Evolutionary conservation across 495 filamentous ascomycete species (phyloP).

Genomic region (Emericellopsis terricola): DNA sequence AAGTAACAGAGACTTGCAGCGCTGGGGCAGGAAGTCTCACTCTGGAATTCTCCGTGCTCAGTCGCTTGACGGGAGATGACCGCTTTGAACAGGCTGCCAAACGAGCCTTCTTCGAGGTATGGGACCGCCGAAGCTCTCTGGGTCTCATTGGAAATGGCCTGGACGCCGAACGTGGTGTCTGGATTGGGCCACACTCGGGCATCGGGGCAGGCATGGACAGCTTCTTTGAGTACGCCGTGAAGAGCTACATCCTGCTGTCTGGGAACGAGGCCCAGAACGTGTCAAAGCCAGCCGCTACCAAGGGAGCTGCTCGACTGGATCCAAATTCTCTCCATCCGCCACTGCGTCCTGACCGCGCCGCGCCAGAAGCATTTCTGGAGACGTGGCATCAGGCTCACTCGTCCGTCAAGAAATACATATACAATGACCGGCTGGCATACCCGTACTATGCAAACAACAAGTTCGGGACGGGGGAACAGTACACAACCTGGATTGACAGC

Average conservation of each 20-base stretch:
- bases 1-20: slow-evolving; percentile 91
- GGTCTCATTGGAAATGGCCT: slow-evolving; percentile 84
- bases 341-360: slow-evolving; percentile 45
- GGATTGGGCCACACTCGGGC: slow-evolving; percentile 73
- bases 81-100: slow-evolving; percentile 81
- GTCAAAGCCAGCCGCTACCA: slow-evolving; percentile 20
- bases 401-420: slow-evolving; percentile 75
- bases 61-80: slow-evolving; percentile 69
- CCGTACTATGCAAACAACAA: slow-evolving; percentile 88
- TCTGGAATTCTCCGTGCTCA: slow-evolving; percentile 80
- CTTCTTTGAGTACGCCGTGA: slow-evolving; percentile 96
- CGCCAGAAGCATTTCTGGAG: slow-evolving; percentile 56
- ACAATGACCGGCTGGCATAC: slow-evolving; percentile 43
- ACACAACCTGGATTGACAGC: slow-evolving; percentile 88
- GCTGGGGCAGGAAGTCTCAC: slow-evolving; percentile 89
- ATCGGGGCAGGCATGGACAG: slow-evolving; percentile 94
- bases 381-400: slow-evolving; percentile 77
- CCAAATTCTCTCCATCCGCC: slow-evolving; percentile 39
- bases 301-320: no score
- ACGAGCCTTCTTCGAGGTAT: slow-evolving; percentile 87
- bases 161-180: slow-evolving; percentile 79
- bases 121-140: slow-evolving; percentile 67
- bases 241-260: slow-evolving; percentile 78
- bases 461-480: slow-evolving; percentile 56
- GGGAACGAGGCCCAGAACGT: slow-evolving; percentile 38